Base-by-base conservation (phyloP, 1,284 basidiomycete genomes). In the Ceratobasidium papillatum region DNA sequence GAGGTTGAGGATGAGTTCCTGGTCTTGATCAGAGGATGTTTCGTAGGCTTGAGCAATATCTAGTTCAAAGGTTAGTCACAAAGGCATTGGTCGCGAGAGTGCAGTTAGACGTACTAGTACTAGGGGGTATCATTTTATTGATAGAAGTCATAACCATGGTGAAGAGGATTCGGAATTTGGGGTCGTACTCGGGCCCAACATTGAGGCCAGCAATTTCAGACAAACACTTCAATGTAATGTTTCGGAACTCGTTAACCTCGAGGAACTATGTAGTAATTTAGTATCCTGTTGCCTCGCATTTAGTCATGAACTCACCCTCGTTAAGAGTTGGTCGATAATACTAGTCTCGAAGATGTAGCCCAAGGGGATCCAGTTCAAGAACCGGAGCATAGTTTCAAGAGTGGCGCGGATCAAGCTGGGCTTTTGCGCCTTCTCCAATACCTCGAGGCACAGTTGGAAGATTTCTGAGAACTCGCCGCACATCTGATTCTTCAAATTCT, bases 291-390 rank as follows among this genome's bases (percentile, higher is more conserved):
- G 36, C 43, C 9, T 12, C 76, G 63, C 58, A 76, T 51, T 69
- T 69, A 54, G 74, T 72, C 34, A 38, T 19, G 76, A 47, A 87
- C 92, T 82, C 82, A 95, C 94, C 79, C 95, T 88, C 79, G 90
- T 91, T 64, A 99, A 88, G 27, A 99, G 87, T 75, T 95, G 88
- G 84, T 99, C 98, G 79, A 99, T 99, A 80, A 99, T 93, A 64
- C 93, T 94, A 0, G 98, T 99, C 85, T 99, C 98, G 79, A 99
- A 99, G 79, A 99, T 99, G 83, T 97, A 99, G 32, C 97, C 98
- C 58, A 99, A 86, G 62, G 98, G 98, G 80, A 99, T 99, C 98
- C 98, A 99, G 84, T 99, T 99, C 80, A 99, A 85, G 88, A 99
- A 99, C 75, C 96, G 88, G 76, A 99, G 87, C 52, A 99, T 87